A percentile compares a stretch with the other conserved stretches of the same genome.
phyloP scores from a whole-genome alignment of 163 green algal species.

The Scenedesmus sp. region DNA sequence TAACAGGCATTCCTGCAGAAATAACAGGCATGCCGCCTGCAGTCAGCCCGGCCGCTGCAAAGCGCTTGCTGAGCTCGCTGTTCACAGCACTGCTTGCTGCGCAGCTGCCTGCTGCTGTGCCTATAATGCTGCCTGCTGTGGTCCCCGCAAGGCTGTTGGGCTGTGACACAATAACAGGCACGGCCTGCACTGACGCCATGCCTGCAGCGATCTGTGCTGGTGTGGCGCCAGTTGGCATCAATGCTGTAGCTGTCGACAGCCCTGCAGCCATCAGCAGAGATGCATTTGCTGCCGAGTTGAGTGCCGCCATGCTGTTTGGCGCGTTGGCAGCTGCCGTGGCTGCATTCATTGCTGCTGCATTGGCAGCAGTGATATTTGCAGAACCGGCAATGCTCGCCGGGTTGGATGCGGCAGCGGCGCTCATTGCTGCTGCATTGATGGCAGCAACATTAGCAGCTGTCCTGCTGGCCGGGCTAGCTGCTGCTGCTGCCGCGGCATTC shows the following conservation, averaged over 20 bases:
- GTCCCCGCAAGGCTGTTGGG: background rate
- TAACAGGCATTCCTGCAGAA: background rate
- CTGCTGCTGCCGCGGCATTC: background rate
- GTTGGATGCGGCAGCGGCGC: background rate
- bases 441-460: background rate
- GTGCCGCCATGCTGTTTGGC: background rate
- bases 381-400: too few relatives aligned
- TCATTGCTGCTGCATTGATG: background rate
- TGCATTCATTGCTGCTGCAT: constrained; percentile 11
- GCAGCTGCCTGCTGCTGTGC: background rate
- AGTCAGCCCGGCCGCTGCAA: background rate
- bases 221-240: constrained; percentile 45
- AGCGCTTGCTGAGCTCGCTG: background rate
- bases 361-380: background rate
- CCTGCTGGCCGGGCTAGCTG: background rate
- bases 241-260: constrained; percentile 9
- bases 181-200: constrained; percentile 41
- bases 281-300: background rate
- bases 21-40: background rate
- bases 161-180: constrained; percentile 10
- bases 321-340: background rate
- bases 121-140: constrained; percentile 8
- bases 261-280: background rate
- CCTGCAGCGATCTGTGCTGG: constrained; percentile 42
- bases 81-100: background rate